Base-by-base conservation (phyloP, 2,329 filamentous ascomycete species). In the Cryphonectria japonica region DNA sequence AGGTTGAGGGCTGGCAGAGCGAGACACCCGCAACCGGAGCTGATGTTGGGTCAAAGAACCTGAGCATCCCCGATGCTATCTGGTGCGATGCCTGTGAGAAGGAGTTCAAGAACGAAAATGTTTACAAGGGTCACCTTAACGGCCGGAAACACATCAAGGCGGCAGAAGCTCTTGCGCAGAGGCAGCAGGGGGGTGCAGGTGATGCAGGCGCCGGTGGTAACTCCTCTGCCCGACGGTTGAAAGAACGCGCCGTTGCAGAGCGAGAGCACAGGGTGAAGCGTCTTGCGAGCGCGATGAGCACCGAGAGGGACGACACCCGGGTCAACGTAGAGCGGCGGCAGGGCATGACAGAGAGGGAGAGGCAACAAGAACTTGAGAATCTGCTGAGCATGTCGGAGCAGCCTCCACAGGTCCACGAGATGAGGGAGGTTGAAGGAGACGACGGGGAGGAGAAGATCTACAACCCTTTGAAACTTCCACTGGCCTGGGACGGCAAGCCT, bases 401-500 rank as follows among this genome's bases (percentile, higher is more conserved):
- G 5, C 77, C 78, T 16, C 73, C 77, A 67, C 79, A 78, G 74
- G 79, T 75, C 69, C 82, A 76, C 74, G 87, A 87, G 9, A 86
- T 86, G 0, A 88, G 88, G 0, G 90, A 91, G 1, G 89, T 89
- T 14, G 92, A 94, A 0, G 93, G 92, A 0, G 89, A 91, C 3
- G 91, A 94, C 19, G 92, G 90, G 54, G 93, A 95, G 60, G 94
- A 97, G 74, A 95, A 91, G 79, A 93, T 98, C 72, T 98, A 98
- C 85, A 99, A 99, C 80, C 96, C 96, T 0, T 87, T 99, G 75
- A 99, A 99, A 79, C 86, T 99, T 1, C 96, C 96, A 0, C 87
- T 99, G 9, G 95, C 94, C 2, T 99, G 97, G 97, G 96, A 99
- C 76, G 96, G 97, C 76, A 99, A 99, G 79, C 96, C 97, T 0